A percentile compares a stretch with the other conserved stretches of the same genome.
These are phyloP conservation scores for Artemisia tridentata DNA, from an alignment of 129 eudicot genomes.

Conservation along the genomic window DNA sequence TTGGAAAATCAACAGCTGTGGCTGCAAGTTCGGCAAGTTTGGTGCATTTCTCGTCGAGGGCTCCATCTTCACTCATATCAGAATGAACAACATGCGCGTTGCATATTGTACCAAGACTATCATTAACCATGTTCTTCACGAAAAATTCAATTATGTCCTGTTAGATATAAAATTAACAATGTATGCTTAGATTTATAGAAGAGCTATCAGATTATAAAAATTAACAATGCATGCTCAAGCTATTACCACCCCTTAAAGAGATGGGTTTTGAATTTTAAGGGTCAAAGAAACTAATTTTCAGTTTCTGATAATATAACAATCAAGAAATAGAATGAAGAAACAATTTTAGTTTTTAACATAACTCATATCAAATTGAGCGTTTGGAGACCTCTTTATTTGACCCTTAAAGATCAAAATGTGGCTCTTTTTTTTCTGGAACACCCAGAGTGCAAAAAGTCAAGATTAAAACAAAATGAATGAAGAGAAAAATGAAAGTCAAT, in stretches of 20 bases:
- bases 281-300: background rate
- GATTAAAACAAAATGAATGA: too few species aligned
- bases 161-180: slow-evolving; percentile 4
- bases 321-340: background rate
- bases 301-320: background rate
- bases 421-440: too few species aligned
- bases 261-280: background rate
- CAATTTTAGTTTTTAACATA: background rate
- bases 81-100: slow-evolving; percentile 14
- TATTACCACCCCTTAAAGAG: background rate
- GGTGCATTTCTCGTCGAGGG: slow-evolving; percentile 8
- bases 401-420: background rate
- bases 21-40: slow-evolving; percentile 10
- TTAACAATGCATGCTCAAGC: background rate
- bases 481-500: too few species aligned
- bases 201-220: background rate
- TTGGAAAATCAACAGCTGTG: slow-evolving; percentile 68
- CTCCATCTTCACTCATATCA: slow-evolving; percentile 11
- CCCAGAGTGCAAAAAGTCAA: too few species aligned
- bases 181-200: background rate
- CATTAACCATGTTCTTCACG: slow-evolving; percentile 6
- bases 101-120: slow-evolving; percentile 15
- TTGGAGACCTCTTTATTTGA: background rate
- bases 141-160: slow-evolving; percentile 12
- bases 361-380: background rate